phyloP scores from a whole-genome alignment of 495 filamentous ascomycete genomes.

The Lepidopterella palustris region DNA sequence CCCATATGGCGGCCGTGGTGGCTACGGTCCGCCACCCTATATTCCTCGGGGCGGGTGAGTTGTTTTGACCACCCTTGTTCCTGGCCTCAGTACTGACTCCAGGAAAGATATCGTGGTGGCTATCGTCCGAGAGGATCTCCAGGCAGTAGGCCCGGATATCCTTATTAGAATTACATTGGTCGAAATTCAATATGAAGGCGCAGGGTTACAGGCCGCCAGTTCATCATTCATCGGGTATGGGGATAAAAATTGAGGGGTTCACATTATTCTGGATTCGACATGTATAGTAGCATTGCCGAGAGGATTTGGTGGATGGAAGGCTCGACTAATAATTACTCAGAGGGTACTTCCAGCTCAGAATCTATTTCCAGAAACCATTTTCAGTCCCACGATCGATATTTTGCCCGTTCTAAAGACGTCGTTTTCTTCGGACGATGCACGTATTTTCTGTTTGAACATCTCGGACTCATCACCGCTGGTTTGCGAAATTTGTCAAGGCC shows the following conservation, averaged over 20 bases:
- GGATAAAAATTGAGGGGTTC: slow-evolving; percentile 5
- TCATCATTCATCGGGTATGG: background rate
- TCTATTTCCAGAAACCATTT: no score
- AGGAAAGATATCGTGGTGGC: slow-evolving; percentile 46
- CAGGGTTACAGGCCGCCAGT: background rate
- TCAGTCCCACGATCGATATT: no score
- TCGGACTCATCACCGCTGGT: no score
- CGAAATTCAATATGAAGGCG: background rate
- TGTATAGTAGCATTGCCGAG: slow-evolving; percentile 14
- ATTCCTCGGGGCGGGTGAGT: slow-evolving; percentile 21
- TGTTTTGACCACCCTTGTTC: background rate
- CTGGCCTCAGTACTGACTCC: background rate
- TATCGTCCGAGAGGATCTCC: slow-evolving; percentile 62
- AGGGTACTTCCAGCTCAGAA: no score
- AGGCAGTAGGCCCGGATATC: slow-evolving; percentile 54
- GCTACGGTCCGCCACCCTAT: slow-evolving; percentile 23
- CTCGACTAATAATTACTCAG: background rate
- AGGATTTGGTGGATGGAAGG: background rate
- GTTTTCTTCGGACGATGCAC: no score
- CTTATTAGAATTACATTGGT: slow-evolving; percentile 50
- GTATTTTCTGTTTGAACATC: no score
- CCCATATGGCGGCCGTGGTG: slow-evolving; percentile 61
- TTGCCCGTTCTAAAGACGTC: no score
- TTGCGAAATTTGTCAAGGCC: no score
- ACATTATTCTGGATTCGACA: slow-evolving; percentile 1